phyloP scores from a whole-genome alignment of 176 grass and related monocot genomes.

The Aegilops umbellulata region DNA sequence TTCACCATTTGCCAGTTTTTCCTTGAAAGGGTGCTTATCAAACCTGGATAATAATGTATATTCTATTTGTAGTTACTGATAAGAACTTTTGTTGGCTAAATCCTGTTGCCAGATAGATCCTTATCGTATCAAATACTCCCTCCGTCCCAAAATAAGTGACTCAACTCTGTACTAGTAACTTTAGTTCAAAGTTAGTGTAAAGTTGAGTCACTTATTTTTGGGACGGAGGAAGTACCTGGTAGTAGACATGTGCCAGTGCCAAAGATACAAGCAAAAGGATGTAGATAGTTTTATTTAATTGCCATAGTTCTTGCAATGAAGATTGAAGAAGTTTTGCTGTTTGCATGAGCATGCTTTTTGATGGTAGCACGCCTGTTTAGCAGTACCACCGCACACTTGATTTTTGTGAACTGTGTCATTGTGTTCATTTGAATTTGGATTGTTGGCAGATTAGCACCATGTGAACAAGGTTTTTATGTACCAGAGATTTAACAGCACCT shows the following conservation, averaged over 20 bases:
- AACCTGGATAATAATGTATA: not conserved
- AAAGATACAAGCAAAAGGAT: not conserved
- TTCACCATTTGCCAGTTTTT: not conserved
- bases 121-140: not conserved
- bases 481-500: constrained; percentile 37
- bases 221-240: not conserved
- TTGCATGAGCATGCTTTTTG: not conserved
- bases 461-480: constrained; percentile 49
- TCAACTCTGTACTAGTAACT: too few species aligned
- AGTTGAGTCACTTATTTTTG: too few species aligned
- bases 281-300: constrained; percentile 3
- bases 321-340: not conserved
- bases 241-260: not conserved
- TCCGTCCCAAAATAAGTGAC: too few species aligned
- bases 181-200: too few species aligned
- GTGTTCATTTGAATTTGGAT: constrained; percentile 58
- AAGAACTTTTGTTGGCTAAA: not conserved
- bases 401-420: constrained; percentile 18
- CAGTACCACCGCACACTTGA: constrained; percentile 3
- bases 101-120: not conserved
- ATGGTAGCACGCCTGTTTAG: constrained; percentile 8
- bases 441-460: constrained; percentile 58
- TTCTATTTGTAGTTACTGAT: not conserved
- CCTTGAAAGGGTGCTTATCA: not conserved
- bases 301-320: not conserved